Evolutionary conservation across 768 basidiomycete species (phyloP).

Genomic region (Lepiota subincarnata): DNA sequence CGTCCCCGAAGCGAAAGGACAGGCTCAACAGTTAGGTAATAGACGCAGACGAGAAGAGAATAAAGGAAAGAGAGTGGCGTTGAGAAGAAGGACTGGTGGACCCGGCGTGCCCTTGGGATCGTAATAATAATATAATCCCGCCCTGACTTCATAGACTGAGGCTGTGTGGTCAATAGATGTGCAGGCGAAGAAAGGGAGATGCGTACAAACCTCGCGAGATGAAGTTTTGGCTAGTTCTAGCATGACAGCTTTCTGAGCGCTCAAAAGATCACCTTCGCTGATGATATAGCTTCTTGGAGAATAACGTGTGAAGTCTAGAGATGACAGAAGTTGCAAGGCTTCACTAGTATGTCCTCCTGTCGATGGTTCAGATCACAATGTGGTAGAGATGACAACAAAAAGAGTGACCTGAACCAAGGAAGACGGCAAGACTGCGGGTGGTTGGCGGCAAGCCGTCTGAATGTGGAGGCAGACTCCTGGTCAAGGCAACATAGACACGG

Average conservation of each 20-base stretch:
- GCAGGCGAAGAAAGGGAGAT: neutral
- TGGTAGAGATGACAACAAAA: neutral
- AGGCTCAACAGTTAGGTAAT: conserved; percentile 55
- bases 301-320: conserved; percentile 74
- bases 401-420: conserved; percentile 84
- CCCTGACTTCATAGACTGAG: neutral
- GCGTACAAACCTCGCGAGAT: conserved; percentile 15
- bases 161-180: conserved; percentile 7
- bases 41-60: conserved; percentile 61
- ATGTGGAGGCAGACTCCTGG: conserved; percentile 8
- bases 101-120: conserved; percentile 84
- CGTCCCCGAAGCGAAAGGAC: neutral
- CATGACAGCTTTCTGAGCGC: conserved; percentile 59
- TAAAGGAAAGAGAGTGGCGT: conserved; percentile 59
- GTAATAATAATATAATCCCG: conserved; percentile 47
- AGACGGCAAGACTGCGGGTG: conserved; percentile 62
- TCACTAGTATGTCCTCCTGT: conserved; percentile 94
- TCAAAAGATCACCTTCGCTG: conserved; percentile 78
- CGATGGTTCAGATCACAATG: conserved; percentile 4
- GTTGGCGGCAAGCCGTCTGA: conserved; percentile 12
- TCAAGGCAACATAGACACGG: conserved; percentile 31
- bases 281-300: conserved; percentile 75
- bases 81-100: conserved; percentile 76
- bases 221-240: conserved; percentile 50
- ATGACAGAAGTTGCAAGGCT: conserved; percentile 65